Conservation (phyloP, 768 basidiomycete species). For the Pulveroboletus sp. region DNA sequence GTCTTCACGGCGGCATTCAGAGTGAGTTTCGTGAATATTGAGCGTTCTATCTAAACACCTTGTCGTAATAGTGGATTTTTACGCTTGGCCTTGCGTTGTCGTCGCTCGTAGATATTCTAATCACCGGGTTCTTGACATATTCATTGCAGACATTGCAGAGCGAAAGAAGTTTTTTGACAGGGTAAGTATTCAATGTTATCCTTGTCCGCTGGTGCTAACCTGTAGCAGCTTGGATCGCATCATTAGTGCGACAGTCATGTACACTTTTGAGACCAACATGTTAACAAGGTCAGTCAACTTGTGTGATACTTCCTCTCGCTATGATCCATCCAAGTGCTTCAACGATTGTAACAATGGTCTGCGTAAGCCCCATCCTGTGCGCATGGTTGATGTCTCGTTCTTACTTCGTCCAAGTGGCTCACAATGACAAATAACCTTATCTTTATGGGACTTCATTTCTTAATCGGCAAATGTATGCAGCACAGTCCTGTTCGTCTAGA, state of each 20-base stretch:
- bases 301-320: neutral
- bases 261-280: constrained; percentile 52
- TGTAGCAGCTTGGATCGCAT: constrained; percentile 43
- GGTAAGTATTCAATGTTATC: constrained; percentile 19
- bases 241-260: constrained; percentile 46
- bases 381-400: neutral
- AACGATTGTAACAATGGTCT: constrained; percentile 41
- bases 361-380: constrained; percentile 29
- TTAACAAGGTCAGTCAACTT: constrained; percentile 39
- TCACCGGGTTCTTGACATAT: constrained; percentile 44
- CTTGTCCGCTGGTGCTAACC: neutral
- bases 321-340: constrained; percentile 31
- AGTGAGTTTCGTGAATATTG: constrained; percentile 2
- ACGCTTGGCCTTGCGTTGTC: constrained; percentile 51
- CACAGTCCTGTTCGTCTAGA: constrained; percentile 7
- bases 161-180: constrained; percentile 40
- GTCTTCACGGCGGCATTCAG: constrained; percentile 24
- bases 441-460: constrained; percentile 52
- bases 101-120: constrained; percentile 46
- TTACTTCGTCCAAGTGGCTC: constrained; percentile 38
- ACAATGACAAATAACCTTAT: constrained; percentile 44
- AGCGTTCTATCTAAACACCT: neutral
- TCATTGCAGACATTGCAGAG: constrained; percentile 39
- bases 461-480: constrained; percentile 54
- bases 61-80: constrained; percentile 42